Evolutionary conservation across 257 asterid genomes (phyloP), one percentile per base, ranked within the genome.

Genomic region (Plantago elongata): DNA sequence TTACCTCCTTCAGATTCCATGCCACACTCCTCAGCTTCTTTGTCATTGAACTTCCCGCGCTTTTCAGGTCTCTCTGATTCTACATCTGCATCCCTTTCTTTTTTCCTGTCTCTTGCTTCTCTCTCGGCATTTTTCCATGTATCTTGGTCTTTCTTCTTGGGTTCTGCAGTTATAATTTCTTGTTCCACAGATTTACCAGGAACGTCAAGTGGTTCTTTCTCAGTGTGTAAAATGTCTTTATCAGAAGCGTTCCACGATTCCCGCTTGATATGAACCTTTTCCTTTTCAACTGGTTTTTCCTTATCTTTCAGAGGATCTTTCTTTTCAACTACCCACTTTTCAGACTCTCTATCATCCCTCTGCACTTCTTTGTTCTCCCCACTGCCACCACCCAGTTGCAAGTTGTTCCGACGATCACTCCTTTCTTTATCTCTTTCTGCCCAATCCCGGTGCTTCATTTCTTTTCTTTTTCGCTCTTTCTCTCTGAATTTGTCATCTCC

Each of bases 391-490:
- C 72, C 82, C 51, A 75, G 69, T 64, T 79, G 98, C 73, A 77
- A 77, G 49, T 65, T 73, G 78, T 58, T 78, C 74, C 88, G 77
- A 38, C 90, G 86, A 59, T 88, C 96, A 74, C 55, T 81, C 79
- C 87, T 83, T 51, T 87, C 97, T 83, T 81, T 90, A 64, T 90
- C 98, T 78, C 82, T 81, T 65, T 89, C 97, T 50, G 87, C 96
- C 95, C 90, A 84, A 49, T 92, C 98, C 75, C 95, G 79, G 50
- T 81, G 95, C 75, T 86, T 92, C 69, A 77, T 83, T 69, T 92
- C 99, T 81, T 89, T 92, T 83, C 90, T 81, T 77, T 86, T 89
- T 69, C 91, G 80, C 59, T 92, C 99, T 79, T 77, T 92, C 29
- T 89, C 95, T 73, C 83, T 88, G 69, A 77, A 77, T 63, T 84